Conservation (phyloP, 306 rosid genomes). For the Trichosanthes truncata region DNA sequence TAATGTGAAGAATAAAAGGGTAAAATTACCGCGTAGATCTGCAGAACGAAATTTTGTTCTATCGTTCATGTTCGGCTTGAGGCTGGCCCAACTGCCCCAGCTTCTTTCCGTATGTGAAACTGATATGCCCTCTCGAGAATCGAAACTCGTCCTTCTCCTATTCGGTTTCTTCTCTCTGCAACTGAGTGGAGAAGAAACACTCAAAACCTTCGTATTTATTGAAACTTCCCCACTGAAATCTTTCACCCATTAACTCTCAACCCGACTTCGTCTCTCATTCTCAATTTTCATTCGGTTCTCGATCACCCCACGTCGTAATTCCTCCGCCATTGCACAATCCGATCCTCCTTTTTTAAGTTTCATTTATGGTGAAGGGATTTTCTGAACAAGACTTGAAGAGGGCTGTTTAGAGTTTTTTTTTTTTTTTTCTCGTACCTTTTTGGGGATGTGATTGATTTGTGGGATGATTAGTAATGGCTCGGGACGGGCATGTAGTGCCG, state of each 20-base stretch:
- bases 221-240: not conserved
- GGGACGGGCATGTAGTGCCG: slow-evolving; percentile 65
- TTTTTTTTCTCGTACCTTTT: not conserved
- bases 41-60: not conserved
- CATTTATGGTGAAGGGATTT: not conserved
- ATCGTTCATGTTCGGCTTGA: not conserved
- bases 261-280: too few relatives aligned
- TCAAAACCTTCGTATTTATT: not conserved
- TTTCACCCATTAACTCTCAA: not conserved
- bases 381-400: not conserved
- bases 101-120: not conserved
- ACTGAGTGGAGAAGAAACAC: slow-evolving; percentile 7
- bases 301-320: not conserved
- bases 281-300: not conserved
- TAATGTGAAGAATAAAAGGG: not conserved
- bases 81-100: not conserved
- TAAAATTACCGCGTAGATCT: not conserved
- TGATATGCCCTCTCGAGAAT: not conserved
- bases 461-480: slow-evolving; percentile 55
- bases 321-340: not conserved
- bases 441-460: slow-evolving; percentile 11
- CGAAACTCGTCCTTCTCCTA: not conserved
- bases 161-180: slow-evolving; percentile 7
- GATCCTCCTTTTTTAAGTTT: not conserved
- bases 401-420: not conserved